phyloP scores from a whole-genome alignment of 495 filamentous ascomycete species.

The Cryomyces minteri region DNA sequence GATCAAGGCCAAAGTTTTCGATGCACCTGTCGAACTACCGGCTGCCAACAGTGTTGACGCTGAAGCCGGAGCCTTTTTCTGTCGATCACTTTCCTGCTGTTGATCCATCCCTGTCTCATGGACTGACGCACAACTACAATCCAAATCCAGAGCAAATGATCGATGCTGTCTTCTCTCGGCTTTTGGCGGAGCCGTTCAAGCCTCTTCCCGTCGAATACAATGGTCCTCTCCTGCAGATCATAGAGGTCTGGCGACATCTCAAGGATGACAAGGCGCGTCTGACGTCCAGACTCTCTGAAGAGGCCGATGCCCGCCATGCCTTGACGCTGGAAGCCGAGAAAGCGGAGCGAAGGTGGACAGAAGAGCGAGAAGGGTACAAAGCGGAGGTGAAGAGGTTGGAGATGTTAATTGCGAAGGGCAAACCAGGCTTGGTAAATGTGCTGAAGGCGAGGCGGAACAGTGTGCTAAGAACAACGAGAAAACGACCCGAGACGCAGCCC shows the following conservation, averaged over 20 bases:
- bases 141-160: conserved; percentile 4
- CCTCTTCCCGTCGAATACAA: conserved; percentile 12
- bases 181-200: conserved; percentile 5
- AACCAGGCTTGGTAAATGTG: conserved; percentile 13
- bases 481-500: conserved; percentile 1
- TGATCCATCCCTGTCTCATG: neutral
- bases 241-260: conserved; percentile 15
- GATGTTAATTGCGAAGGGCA: conserved; percentile 14
- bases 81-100: neutral
- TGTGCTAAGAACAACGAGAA: conserved; percentile 6
- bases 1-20: conserved; percentile 11
- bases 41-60: neutral
- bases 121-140: neutral
- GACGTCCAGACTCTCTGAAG: conserved; percentile 2
- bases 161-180: conserved; percentile 11
- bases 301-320: neutral
- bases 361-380: conserved; percentile 9
- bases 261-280: conserved; percentile 9
- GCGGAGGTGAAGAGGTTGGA: conserved; percentile 18
- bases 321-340: conserved; percentile 2
- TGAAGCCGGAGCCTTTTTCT: neutral
- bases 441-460: conserved; percentile 16
- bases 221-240: conserved; percentile 13
- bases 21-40: conserved; percentile 11
- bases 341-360: conserved; percentile 8